phyloP scores from a whole-genome alignment of 768 basidiomycete genomes.

The Paxillus ammoniavirescens region DNA sequence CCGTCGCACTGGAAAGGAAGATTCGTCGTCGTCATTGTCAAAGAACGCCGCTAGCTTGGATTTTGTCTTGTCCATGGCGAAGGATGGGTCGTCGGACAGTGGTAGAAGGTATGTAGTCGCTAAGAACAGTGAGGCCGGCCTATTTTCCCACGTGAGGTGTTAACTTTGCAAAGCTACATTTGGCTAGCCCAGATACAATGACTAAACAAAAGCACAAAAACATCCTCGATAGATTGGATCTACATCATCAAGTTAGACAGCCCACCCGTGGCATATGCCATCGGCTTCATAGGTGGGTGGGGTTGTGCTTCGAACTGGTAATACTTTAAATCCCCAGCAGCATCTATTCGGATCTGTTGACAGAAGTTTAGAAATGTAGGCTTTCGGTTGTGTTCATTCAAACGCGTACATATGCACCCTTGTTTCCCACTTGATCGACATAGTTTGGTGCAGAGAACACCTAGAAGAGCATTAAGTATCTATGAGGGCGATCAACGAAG shows the following conservation, averaged over 20 bases:
- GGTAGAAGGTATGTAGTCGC: background rate
- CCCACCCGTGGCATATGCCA: slow-evolving; percentile 81
- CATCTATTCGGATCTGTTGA: slow-evolving; percentile 76
- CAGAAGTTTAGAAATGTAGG: slow-evolving; percentile 5
- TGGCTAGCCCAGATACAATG: too few relatives aligned
- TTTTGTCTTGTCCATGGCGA: slow-evolving; percentile 34
- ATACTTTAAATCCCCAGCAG: slow-evolving; percentile 69
- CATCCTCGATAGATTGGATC: slow-evolving; percentile 5
- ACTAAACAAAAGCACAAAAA: background rate
- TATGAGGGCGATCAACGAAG: background rate
- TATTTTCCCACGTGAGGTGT: slow-evolving; percentile 24
- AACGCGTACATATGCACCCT: slow-evolving; percentile 80
- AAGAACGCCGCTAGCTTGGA: slow-evolving; percentile 75
- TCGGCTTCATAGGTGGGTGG: slow-evolving; percentile 89
- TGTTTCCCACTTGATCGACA: slow-evolving; percentile 88
- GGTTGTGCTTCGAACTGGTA: slow-evolving; percentile 81
- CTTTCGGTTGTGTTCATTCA: background rate
- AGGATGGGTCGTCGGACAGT: slow-evolving; percentile 3
- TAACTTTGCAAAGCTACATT: too few relatives aligned
- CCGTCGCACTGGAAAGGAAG: slow-evolving; percentile 90
- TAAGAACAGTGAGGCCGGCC: background rate
- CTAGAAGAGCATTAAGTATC: slow-evolving; percentile 36
- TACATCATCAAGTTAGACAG: slow-evolving; percentile 72
- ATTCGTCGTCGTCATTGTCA: slow-evolving; percentile 80
- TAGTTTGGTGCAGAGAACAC: slow-evolving; percentile 96